Evolutionary conservation across 352 stramenopile genomes (phyloP).

Genomic region (Globisporangium carolinianum): DNA sequence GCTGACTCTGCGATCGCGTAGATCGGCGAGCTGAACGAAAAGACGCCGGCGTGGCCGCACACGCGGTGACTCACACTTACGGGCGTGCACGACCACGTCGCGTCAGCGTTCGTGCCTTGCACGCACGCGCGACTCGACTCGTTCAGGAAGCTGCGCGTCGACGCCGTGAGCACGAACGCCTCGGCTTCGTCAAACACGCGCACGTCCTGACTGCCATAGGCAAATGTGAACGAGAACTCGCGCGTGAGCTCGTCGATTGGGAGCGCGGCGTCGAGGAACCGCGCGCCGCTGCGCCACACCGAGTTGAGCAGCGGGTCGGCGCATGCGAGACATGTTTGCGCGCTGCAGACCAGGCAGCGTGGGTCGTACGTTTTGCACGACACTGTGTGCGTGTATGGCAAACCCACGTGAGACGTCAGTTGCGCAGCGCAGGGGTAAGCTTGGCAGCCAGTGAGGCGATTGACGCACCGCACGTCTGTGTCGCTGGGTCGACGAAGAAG

Average conservation of each 20-base stretch:
- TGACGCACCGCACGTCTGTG: constrained; percentile 53
- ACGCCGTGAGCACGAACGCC: constrained; percentile 41
- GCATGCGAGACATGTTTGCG: constrained; percentile 76
- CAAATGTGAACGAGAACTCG: constrained; percentile 87
- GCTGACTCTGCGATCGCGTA: constrained; percentile 79
- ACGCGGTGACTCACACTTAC: constrained; percentile 68
- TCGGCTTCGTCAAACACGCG: constrained; percentile 92
- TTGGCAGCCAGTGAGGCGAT: too few species aligned
- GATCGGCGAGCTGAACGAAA: constrained; percentile 81
- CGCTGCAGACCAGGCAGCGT: constrained; percentile 86
- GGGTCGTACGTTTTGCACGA: constrained; percentile 87
- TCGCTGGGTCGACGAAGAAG: constrained; percentile 73
- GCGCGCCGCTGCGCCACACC: constrained; percentile 82
- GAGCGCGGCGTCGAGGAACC: constrained; percentile 53
- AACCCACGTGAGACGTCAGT: too few species aligned
- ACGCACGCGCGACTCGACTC: constrained; percentile 44
- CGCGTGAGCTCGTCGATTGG: constrained; percentile 85
- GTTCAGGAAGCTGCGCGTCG: constrained; percentile 26
- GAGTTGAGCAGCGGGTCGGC: constrained; percentile 89
- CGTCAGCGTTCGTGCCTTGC: constrained; percentile 53
- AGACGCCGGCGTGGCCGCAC: constrained; percentile 87
- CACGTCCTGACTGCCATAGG: constrained; percentile 87
- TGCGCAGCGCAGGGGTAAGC: too few species aligned
- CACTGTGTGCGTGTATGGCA: constrained; percentile 17
- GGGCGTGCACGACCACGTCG: constrained; percentile 55